phyloP scores from a whole-genome alignment of 257 asterid species.

The Solanum medicagineum region DNA sequence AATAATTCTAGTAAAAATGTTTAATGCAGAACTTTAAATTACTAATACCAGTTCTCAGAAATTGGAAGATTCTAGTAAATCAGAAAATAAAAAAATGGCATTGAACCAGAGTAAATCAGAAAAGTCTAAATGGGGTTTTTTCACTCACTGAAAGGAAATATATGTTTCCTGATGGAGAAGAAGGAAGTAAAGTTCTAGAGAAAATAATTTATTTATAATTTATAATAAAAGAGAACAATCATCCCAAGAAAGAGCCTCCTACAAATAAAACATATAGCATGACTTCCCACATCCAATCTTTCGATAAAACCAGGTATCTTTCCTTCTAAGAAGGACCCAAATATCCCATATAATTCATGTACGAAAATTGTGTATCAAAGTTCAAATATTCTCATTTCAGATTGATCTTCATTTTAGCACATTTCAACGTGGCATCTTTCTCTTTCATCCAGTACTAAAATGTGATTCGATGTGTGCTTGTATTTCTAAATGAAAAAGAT shows the following conservation, averaged over 20 bases:
- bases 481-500: background rate
- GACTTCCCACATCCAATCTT: background rate
- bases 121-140: background rate
- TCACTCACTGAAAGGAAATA: background rate
- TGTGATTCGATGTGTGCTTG: background rate
- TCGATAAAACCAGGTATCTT: background rate
- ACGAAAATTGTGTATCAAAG: background rate
- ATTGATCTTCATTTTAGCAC: background rate
- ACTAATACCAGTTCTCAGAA: background rate
- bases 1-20: background rate
- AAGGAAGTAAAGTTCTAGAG: background rate
- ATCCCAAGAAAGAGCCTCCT: background rate
- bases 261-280: background rate
- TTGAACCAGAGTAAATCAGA: background rate
- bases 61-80: background rate
- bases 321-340: background rate
- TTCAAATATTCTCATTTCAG: background rate
- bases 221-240: background rate
- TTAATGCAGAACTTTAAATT: background rate
- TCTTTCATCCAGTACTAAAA: background rate
- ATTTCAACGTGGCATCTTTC: background rate
- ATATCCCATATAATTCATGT: background rate
- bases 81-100: background rate
- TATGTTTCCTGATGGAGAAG: background rate
- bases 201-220: background rate